Percentiles rank a stretch among this genome's conserved stretches.
These are phyloP conservation scores for Breynia disticha DNA, from an alignment of 441 rosid species.

Conservation along the genomic window DNA sequence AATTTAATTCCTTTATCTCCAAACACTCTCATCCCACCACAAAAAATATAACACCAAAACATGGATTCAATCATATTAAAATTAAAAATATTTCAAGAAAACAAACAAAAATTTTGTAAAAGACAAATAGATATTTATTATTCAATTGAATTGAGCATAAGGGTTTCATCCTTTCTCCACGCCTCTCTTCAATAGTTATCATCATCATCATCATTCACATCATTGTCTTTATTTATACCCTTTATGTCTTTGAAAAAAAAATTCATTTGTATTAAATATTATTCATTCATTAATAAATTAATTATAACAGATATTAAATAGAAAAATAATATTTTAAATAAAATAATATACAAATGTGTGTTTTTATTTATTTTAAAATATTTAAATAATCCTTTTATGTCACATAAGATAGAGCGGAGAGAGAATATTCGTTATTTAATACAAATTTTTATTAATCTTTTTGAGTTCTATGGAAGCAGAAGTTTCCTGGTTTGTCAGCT, in stretches of 20 bases:
- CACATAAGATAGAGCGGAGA: too few relatives aligned
- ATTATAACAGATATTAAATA: too few relatives aligned
- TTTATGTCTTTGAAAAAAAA: too few relatives aligned
- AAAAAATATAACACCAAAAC: conserved; percentile 26
- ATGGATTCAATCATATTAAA: conserved; percentile 12
- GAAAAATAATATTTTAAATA: too few relatives aligned
- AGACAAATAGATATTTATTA: conserved; percentile 46
- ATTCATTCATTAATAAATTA: too few relatives aligned
- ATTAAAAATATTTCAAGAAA: background rate
- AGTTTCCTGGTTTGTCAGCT: conserved; percentile 70
- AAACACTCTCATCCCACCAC: conserved; percentile 41
- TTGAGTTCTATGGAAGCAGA: conserved; percentile 30
- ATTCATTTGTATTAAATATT: too few relatives aligned
- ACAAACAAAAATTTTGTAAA: conserved; percentile 16
- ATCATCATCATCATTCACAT: conserved; percentile 13
- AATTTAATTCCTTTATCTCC: conserved; percentile 47
- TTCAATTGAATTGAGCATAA: conserved; percentile 19
- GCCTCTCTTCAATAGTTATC: background rate
- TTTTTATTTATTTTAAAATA: background rate
- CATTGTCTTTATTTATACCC: background rate
- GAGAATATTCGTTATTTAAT: background rate
- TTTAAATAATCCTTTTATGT: too few relatives aligned
- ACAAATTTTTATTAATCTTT: too few relatives aligned
- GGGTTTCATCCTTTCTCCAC: conserved; percentile 13
- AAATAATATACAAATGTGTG: too few relatives aligned